Evolutionary conservation across 768 basidiomycete genomes (phyloP).

Genomic region (Suillus subalutaceus): DNA sequence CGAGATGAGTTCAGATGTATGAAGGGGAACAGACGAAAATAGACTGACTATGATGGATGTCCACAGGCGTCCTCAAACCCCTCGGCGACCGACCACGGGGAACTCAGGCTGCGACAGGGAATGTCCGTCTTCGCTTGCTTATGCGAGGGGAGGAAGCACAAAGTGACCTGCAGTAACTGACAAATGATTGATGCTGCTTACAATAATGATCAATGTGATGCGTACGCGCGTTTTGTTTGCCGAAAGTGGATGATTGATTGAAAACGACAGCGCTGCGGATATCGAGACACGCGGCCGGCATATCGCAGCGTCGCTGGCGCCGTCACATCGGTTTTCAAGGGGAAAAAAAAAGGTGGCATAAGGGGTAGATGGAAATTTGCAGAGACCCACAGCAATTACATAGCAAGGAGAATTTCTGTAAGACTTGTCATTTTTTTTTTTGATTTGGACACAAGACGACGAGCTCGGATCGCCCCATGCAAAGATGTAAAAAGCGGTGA

Average conservation of each 20-base stretch:
- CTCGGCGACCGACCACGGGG: neutral
- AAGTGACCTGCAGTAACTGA: neutral
- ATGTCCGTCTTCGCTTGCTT: neutral
- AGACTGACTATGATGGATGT: neutral
- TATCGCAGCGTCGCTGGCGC: neutral
- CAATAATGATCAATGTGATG: neutral
- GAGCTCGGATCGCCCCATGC: neutral
- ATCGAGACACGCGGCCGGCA: neutral
- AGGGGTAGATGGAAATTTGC: neutral
- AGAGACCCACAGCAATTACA: neutral
- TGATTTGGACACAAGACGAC: neutral
- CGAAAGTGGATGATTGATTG: neutral
- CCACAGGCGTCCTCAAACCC: neutral
- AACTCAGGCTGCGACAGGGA: neutral
- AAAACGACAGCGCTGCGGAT: neutral
- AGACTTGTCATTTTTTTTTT: neutral
- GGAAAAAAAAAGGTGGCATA: neutral
- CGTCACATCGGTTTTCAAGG: neutral
- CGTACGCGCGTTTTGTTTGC: neutral
- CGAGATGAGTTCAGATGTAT: neutral
- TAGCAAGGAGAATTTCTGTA: neutral
- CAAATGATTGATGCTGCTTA: neutral
- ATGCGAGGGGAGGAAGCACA: neutral
- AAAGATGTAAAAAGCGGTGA: neutral
- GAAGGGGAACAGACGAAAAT: neutral